A percentile compares a stretch with the other conserved stretches of the same genome.
Evolutionary conservation across 164 flowering plant species (phyloP).

Genomic region (grape (Vitis vinifera)): ASM3070453v1 NC_081815.1:15777501-15778000

Average conservation of each 20-base stretch:
- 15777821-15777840: too few species aligned
- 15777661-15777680: constrained; percentile 26
- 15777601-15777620: constrained; percentile 7
- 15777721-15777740: too few species aligned
- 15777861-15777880: background rate
- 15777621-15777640: constrained; percentile 51
- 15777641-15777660: constrained; percentile 33
- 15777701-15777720: constrained; percentile 25
- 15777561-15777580: too few species aligned
- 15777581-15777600: too few species aligned
- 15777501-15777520: too few species aligned
- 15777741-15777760: background rate
- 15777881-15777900: background rate
- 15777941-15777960: background rate
- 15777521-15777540: too few species aligned
- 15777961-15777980: background rate
- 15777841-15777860: too few species aligned
- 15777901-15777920: background rate
- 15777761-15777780: constrained; percentile 1
- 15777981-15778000: background rate
- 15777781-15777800: background rate
- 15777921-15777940: background rate
- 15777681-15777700: constrained; percentile 15
- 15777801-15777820: background rate
- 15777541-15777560: too few species aligned